Percentiles rank a stretch among this genome's conserved stretches.
These are phyloP conservation scores for Raphanus raphanistrum DNA, from an alignment of 345 rosid species.

Conservation along the genomic window DNA sequence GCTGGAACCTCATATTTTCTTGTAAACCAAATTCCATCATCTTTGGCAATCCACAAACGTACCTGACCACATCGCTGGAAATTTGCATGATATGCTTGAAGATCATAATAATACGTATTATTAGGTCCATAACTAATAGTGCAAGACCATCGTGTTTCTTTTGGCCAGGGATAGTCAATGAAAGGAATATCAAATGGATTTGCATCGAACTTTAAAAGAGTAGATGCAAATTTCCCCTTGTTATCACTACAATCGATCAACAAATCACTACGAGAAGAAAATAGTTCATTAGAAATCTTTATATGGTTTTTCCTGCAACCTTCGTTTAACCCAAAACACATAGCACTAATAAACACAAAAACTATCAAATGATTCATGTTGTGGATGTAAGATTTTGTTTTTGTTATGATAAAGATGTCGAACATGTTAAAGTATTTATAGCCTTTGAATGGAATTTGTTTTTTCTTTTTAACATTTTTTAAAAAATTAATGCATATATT, in stretches of 20 bases:
- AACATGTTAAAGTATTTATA: background rate
- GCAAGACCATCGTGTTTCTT: background rate
- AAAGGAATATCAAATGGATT: background rate
- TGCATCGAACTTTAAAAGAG: background rate
- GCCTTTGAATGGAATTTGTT: too few relatives aligned
- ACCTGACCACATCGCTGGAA: background rate
- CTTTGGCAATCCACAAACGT: background rate
- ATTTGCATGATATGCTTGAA: background rate
- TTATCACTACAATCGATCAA: background rate
- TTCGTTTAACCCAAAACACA: background rate
- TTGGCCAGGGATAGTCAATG: background rate
- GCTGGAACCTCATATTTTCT: background rate
- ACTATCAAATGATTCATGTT: background rate
- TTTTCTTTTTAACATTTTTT: too few relatives aligned
- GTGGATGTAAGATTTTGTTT: background rate
- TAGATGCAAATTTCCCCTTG: background rate
- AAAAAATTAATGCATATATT: background rate
- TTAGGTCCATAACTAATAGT: background rate
- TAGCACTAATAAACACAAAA: background rate
- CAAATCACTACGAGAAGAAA: background rate
- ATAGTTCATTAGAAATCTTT: background rate
- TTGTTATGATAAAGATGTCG: background rate
- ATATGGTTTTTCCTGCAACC: background rate
- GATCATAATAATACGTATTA: background rate
- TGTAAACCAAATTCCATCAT: background rate